These are phyloP conservation scores for Flaveria robusta DNA, from an alignment of 129 eudicot genomes.

Conservation along the genomic window DNA sequence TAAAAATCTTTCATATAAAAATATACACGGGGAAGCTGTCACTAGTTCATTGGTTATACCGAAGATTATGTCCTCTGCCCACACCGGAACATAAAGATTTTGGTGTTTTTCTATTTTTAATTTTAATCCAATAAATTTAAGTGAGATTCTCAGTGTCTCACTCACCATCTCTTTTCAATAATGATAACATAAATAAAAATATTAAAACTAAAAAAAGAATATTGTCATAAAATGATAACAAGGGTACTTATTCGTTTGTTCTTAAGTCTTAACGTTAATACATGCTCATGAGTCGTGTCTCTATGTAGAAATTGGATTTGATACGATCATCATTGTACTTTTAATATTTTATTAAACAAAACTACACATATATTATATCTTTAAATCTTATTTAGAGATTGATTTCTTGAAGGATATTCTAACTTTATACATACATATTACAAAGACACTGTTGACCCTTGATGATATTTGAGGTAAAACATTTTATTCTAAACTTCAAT, in stretches of 20 bases:
- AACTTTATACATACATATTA: no score
- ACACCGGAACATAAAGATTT: conserved; percentile 17
- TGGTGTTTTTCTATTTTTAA: not conserved
- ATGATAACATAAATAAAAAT: not conserved
- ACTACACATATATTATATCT: not conserved
- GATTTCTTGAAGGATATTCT: not conserved
- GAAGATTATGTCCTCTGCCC: conserved; percentile 40
- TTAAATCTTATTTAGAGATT: not conserved
- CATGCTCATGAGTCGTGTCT: not conserved
- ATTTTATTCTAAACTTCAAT: not conserved
- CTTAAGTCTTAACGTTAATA: not conserved
- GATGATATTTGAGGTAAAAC: not conserved
- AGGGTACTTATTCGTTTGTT: not conserved
- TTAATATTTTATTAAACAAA: not conserved
- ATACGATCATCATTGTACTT: not conserved
- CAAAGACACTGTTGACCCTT: no score
- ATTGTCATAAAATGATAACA: not conserved
- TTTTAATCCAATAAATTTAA: conserved; percentile 14
- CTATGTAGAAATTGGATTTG: not conserved
- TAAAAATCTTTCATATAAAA: not conserved
- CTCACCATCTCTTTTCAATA: not conserved
- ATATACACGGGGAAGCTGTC: conserved; percentile 15
- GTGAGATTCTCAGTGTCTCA: conserved; percentile 16
- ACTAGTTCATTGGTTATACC: conserved; percentile 28
- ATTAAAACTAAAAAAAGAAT: not conserved